Conservation (phyloP, 1,284 basidiomycete genomes). For the Moesziomyces sp. region DNA sequence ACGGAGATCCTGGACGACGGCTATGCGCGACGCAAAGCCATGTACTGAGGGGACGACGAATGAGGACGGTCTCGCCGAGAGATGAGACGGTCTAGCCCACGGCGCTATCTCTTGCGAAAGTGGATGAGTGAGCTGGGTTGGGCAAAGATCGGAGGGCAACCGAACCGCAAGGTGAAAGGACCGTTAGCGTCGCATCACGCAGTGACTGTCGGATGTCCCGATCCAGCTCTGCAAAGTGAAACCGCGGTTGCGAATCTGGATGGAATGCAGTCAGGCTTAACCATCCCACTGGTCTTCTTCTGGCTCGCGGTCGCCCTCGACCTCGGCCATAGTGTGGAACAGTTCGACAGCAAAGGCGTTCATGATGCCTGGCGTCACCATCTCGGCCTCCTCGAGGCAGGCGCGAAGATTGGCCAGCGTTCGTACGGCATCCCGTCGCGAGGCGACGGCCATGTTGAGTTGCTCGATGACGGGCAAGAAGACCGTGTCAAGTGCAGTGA, state of each 20-base stretch:
- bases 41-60: too few relatives aligned
- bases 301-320: slow-evolving; percentile 42
- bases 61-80: too few relatives aligned
- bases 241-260: too few relatives aligned
- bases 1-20: not conserved
- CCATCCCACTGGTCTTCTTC: slow-evolving; percentile 50
- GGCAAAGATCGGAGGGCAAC: too few relatives aligned
- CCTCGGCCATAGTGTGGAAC: slow-evolving; percentile 60
- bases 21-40: not conserved
- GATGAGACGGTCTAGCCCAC: too few relatives aligned
- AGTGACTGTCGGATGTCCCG: too few relatives aligned
- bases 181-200: too few relatives aligned
- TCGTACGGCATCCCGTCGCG: slow-evolving; percentile 50
- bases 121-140: too few relatives aligned
- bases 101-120: too few relatives aligned
- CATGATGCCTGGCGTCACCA: slow-evolving; percentile 60
- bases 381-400: slow-evolving; percentile 54
- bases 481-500: slow-evolving; percentile 57
- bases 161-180: too few relatives aligned
- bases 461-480: slow-evolving; percentile 61
- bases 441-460: slow-evolving; percentile 55
- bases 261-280: not conserved
- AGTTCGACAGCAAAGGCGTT: slow-evolving; percentile 63
- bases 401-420: slow-evolving; percentile 47
- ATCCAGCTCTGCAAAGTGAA: too few relatives aligned